Conservation (phyloP, 2,329 filamentous ascomycete genomes). For the Alternaria solani region DNA sequence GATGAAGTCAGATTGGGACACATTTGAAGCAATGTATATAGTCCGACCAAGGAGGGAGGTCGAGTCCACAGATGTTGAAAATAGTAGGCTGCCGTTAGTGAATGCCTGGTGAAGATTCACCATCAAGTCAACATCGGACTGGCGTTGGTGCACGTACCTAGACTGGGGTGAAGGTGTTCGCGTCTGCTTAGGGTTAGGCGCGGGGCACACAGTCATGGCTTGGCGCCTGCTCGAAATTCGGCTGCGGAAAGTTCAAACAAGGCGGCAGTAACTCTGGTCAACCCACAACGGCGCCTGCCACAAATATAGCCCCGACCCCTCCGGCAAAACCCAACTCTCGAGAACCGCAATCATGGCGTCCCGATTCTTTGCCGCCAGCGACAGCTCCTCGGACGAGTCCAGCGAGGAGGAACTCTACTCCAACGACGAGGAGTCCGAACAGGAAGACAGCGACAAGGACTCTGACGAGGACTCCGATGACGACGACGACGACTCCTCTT, state of each 20-base stretch:
- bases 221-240: constrained; percentile 31
- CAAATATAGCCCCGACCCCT: constrained; percentile 27
- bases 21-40: neutral
- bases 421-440: constrained; percentile 67
- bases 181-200: constrained; percentile 19
- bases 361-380: constrained; percentile 95
- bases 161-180: constrained; percentile 8
- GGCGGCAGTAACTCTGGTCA: constrained; percentile 24
- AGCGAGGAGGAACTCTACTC: constrained; percentile 95
- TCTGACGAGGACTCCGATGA: constrained; percentile 69
- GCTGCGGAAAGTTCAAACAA: constrained; percentile 22
- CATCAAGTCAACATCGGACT: neutral
- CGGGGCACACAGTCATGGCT: constrained; percentile 28
- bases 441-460: constrained; percentile 59
- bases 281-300: constrained; percentile 31
- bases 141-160: neutral
- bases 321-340: constrained; percentile 35
- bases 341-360: constrained; percentile 60
- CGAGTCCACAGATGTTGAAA: neutral
- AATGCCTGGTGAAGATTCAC: neutral
- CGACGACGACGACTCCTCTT: constrained; percentile 61
- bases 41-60: neutral
- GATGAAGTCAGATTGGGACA: neutral
- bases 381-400: constrained; percentile 95
- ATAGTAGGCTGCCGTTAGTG: neutral